These are phyloP conservation scores for Chlamydomonas schloesseri DNA, from an alignment of 139 green algal genomes.

Conservation along the genomic window DNA sequence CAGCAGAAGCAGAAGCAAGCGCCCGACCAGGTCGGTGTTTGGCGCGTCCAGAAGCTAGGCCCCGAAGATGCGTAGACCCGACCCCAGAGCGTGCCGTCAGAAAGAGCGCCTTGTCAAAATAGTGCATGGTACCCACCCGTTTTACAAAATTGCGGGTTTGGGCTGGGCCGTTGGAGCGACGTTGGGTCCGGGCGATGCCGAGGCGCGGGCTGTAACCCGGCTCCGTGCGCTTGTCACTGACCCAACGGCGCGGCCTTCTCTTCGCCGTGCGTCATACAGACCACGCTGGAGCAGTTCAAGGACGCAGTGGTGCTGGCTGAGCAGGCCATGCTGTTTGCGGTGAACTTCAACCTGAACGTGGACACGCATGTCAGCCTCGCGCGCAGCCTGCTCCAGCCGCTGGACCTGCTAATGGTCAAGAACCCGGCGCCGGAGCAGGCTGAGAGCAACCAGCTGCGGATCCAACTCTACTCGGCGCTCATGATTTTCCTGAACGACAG, in stretches of 20 bases:
- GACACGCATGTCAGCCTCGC: conserved; percentile 30
- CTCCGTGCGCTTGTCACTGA: too few relatives aligned
- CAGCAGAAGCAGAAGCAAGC: conserved; percentile 1
- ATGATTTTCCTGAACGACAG: conserved; percentile 46
- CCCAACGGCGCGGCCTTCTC: too few relatives aligned
- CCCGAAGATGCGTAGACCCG: neutral
- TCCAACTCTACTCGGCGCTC: neutral
- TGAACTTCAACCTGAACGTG: conserved; percentile 48
- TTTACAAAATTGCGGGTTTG: too few relatives aligned
- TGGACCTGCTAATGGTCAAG: neutral
- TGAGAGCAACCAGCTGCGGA: conserved; percentile 22
- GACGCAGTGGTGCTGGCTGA: conserved; percentile 32
- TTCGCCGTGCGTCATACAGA: neutral
- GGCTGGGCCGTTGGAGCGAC: too few relatives aligned
- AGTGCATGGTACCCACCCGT: too few relatives aligned
- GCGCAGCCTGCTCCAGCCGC: conserved; percentile 7
- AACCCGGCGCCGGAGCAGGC: conserved; percentile 7
- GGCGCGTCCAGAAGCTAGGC: neutral
- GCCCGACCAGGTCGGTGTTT: conserved; percentile 35
- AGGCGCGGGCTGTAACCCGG: too few relatives aligned
- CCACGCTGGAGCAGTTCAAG: conserved; percentile 32
- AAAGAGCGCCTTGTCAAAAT: too few relatives aligned
- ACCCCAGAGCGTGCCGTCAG: neutral
- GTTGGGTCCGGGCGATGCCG: too few relatives aligned
- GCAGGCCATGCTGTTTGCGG: conserved; percentile 36